These are phyloP conservation scores for Colletotrichum phormii DNA, from an alignment of 2,329 filamentous ascomycete genomes.

Conservation along the genomic window DNA sequence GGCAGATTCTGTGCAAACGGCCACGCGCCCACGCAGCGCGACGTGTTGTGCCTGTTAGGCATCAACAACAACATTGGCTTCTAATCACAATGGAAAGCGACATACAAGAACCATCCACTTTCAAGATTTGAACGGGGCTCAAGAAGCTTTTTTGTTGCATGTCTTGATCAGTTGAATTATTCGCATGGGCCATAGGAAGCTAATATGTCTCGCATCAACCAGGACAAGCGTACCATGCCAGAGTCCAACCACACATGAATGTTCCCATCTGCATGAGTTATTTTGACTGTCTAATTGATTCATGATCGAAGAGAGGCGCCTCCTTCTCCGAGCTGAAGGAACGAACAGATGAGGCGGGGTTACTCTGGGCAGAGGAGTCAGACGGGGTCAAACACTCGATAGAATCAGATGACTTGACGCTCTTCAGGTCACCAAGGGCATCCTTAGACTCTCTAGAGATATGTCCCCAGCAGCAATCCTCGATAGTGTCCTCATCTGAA, in stretches of 20 bases:
- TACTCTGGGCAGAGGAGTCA: not conserved
- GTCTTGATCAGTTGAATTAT: no score
- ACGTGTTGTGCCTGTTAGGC: not conserved
- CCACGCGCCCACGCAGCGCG: not conserved
- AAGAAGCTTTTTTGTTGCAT: not conserved
- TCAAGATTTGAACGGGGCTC: not conserved
- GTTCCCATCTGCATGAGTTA: not conserved
- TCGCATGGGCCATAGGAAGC: no score
- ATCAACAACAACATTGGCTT: not conserved
- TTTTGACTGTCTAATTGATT: not conserved
- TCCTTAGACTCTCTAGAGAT: not conserved
- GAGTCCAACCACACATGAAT: not conserved
- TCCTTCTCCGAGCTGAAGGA: not conserved
- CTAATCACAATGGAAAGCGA: not conserved
- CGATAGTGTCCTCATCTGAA: no score
- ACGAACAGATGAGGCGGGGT: not conserved
- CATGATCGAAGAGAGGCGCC: not conserved
- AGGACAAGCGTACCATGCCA: no score
- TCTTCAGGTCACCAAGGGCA: not conserved
- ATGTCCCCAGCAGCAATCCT: no score
- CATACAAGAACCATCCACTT: no score
- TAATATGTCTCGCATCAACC: no score
- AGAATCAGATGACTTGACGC: not conserved
- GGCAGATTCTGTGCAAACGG: not conserved
- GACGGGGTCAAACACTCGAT: no score